Base-by-base conservation (phyloP, 2,329 filamentous ascomycete species). In the Fusarium sp. region DNA sequence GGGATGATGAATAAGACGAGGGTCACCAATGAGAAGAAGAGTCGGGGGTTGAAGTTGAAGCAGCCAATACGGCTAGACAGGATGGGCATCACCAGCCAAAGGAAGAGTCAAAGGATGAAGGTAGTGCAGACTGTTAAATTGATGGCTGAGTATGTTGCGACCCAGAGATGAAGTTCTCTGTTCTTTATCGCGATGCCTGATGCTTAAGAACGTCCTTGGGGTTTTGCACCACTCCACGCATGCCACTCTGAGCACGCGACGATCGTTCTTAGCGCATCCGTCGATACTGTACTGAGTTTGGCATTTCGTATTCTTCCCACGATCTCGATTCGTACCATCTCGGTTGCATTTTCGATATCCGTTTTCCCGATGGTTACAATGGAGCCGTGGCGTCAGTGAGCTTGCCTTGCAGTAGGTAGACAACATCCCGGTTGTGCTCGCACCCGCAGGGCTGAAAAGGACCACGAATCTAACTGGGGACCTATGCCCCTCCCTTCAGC, bases 121-220 rank as follows among this genome's bases (percentile, higher is more conserved):
- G 6, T 39, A 1, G 13, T n/a, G 94, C 93, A 8, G 92, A 95
- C 78, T 93, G 90, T 76, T 91, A 89, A 39, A 93, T 86, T 20
- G 92, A 85, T 2, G 87, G 85, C 75, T 93, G 91, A 7, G 92
- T 88, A 76, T 94, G 91, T 67, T 93, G 91, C 6, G 93, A 93
- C n/a, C 97, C 94, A 4, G 93, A 97, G 61, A 99, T 94, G 78
- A 99, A 99, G 79, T 98, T 97, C 82, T 98, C 95, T 31, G 95
- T 98, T 74, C 96, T 87, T 53, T 94, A 95, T 67, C 95, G 88
- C 63, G 94, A 97, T 8, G 95, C 95, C 82, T 98, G 71, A 99
- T 97, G 82, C 98, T 98, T 95, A 15, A 99, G 87, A 11, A 98
- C 95, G 77, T 98, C 95, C 83, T 98, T 98, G 88, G 99, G 98